phyloP scores from a whole-genome alignment of 2,329 filamentous ascomycete species.

The Microsporum audouinii region DNA sequence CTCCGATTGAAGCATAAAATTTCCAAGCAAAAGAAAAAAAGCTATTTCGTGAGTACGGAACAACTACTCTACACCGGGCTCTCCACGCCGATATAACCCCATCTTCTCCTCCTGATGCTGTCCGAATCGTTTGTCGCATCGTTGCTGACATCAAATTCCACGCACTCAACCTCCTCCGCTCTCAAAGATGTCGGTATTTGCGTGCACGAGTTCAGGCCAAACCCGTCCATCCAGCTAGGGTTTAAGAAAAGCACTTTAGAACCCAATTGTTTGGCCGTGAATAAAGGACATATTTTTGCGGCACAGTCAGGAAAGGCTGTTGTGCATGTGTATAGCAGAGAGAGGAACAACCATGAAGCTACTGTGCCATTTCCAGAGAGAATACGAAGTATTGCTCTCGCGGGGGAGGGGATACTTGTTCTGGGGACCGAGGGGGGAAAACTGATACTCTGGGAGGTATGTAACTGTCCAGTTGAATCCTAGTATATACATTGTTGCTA shows the following conservation, averaged over 20 bases:
- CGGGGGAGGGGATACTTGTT: constrained; percentile 52
- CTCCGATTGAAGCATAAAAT: neutral
- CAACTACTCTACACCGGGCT: neutral
- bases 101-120: constrained; percentile 30
- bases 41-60: neutral
- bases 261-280: constrained; percentile 67
- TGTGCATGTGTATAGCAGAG: constrained; percentile 79
- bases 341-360: constrained; percentile 76
- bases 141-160: constrained; percentile 26
- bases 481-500: constrained; percentile 6
- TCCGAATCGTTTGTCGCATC: constrained; percentile 40
- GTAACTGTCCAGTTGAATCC: constrained; percentile 18
- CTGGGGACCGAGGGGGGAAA: constrained; percentile 77
- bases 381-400: constrained; percentile 65
- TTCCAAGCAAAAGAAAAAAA: neutral
- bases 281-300: constrained; percentile 72
- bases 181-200: constrained; percentile 78
- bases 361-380: constrained; percentile 78
- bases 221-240: constrained; percentile 58
- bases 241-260: constrained; percentile 91
- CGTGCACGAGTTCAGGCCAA: constrained; percentile 67
- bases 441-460: constrained; percentile 85
- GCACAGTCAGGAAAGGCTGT: constrained; percentile 86
- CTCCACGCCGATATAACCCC: neutral
- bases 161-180: constrained; percentile 33